phyloP scores from a whole-genome alignment of 192 early-diverging fungal species.

The Pilaira anomala region DNA sequence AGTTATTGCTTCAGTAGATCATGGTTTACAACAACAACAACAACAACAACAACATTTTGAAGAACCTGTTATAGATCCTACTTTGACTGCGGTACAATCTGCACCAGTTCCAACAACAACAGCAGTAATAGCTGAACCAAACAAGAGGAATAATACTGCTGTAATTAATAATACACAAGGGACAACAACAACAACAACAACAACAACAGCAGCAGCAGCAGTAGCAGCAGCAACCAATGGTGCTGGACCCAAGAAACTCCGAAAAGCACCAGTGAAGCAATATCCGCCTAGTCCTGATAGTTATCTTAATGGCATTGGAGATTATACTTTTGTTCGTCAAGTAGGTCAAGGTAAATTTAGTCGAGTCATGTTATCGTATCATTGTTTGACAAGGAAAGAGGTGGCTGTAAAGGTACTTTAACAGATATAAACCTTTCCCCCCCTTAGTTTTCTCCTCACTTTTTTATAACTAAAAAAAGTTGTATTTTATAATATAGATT shows the following conservation, averaged over 20 bases:
- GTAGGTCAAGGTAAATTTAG: constrained; percentile 81
- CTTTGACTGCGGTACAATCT: background rate
- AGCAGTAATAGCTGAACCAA: background rate
- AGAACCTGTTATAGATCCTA: too few species aligned
- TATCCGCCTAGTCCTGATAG: constrained; percentile 38
- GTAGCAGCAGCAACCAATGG: background rate
- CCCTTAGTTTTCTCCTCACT: background rate
- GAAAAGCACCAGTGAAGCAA: constrained; percentile 2
- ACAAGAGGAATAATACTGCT: background rate
- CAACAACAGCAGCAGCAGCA: background rate
- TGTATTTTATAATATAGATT: constrained; percentile 29
- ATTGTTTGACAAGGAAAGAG: constrained; percentile 44
- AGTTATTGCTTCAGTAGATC: too few species aligned
- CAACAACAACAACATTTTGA: too few species aligned
- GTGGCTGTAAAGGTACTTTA: constrained; percentile 40
- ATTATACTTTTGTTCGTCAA: constrained; percentile 73
- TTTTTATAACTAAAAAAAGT: background rate
- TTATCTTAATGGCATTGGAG: constrained; percentile 46
- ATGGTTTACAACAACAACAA: too few species aligned
- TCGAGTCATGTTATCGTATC: constrained; percentile 71
- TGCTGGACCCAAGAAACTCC: background rate
- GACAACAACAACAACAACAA: background rate
- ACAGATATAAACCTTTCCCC: background rate
- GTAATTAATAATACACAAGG: background rate
- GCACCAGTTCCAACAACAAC: background rate